Percentiles rank a stretch among this genome's conserved stretches.
These are phyloP conservation scores for Xerophyta viscosa DNA, from an alignment of 106 monocot genomes.

Conservation along the genomic window DNA sequence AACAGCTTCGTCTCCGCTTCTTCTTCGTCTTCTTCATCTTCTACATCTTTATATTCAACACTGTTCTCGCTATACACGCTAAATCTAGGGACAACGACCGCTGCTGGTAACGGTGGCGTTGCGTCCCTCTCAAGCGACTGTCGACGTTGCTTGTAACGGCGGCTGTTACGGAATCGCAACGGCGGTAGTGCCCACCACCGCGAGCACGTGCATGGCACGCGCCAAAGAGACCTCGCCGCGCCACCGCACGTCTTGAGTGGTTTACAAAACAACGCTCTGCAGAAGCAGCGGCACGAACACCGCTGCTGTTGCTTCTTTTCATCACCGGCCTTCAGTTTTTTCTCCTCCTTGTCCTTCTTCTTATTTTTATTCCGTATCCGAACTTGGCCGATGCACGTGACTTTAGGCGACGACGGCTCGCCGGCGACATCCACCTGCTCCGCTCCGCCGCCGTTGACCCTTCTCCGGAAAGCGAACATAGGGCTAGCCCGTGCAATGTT, in stretches of 20 bases:
- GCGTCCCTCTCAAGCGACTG: too few species aligned
- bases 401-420: slow-evolving; percentile 83
- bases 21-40: slow-evolving; percentile 14
- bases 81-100: neutral
- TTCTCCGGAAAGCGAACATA: slow-evolving; percentile 32
- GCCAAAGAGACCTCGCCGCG: too few species aligned
- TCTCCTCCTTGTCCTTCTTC: neutral
- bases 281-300: neutral
- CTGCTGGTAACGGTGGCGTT: too few species aligned
- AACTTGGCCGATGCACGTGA: slow-evolving; percentile 96
- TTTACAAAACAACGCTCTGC: slow-evolving; percentile 12
- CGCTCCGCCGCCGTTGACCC: neutral
- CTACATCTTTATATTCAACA: too few species aligned
- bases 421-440: slow-evolving; percentile 17
- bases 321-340: neutral
- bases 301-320: neutral
- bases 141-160: too few species aligned
- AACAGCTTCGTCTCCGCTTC: slow-evolving; percentile 28
- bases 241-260: too few species aligned
- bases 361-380: slow-evolving; percentile 35
- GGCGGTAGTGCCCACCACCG: neutral
- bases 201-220: neutral
- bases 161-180: too few species aligned
- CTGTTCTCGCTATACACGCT: neutral
- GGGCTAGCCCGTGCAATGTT: slow-evolving; percentile 30